Percentiles rank a stretch among this genome's conserved stretches.
Conservation (phyloP, 208 protist species). For the Strigomonas culicis region DNA sequence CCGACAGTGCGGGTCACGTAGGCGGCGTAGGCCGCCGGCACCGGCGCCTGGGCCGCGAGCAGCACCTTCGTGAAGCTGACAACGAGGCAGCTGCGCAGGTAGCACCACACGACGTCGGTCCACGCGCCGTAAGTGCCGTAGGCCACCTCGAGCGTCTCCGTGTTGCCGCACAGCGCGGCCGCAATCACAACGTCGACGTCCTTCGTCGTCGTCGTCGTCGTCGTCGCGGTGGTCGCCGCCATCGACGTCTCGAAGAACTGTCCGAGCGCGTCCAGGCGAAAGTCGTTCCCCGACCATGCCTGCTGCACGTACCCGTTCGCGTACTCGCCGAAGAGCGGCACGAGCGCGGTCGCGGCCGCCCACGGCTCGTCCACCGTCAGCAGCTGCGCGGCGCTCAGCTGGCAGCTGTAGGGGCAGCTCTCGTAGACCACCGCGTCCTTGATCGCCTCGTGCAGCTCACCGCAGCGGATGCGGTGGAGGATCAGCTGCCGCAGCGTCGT, state of each 20-base stretch:
- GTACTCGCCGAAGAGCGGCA: constrained; percentile 86
- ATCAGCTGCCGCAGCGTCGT: constrained; percentile 67
- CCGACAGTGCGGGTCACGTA: constrained; percentile 37
- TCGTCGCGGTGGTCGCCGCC: neutral
- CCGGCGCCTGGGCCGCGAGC: constrained; percentile 10
- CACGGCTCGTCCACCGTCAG: constrained; percentile 74
- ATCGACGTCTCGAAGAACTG: constrained; percentile 67
- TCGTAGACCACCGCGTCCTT: constrained; percentile 37
- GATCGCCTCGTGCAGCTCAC: constrained; percentile 62
- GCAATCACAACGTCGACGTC: constrained; percentile 58
- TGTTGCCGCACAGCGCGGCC: constrained; percentile 66
- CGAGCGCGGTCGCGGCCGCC: constrained; percentile 43
- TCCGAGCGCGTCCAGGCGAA: constrained; percentile 65
- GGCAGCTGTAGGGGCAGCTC: constrained; percentile 70
- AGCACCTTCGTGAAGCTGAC: constrained; percentile 73
- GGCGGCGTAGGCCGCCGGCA: constrained; percentile 20
- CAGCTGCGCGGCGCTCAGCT: constrained; percentile 76
- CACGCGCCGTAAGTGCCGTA: constrained; percentile 33
- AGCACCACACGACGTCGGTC: constrained; percentile 69
- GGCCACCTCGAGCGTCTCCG: constrained; percentile 44
- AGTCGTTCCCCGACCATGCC: constrained; percentile 62
- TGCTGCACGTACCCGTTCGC: constrained; percentile 32
- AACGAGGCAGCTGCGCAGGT: constrained; percentile 65
- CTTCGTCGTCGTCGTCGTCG: constrained; percentile 5
- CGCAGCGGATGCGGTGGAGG: constrained; percentile 61